Conservation (phyloP, 805 yeast genomes). For the Starmerella geochares region DNA sequence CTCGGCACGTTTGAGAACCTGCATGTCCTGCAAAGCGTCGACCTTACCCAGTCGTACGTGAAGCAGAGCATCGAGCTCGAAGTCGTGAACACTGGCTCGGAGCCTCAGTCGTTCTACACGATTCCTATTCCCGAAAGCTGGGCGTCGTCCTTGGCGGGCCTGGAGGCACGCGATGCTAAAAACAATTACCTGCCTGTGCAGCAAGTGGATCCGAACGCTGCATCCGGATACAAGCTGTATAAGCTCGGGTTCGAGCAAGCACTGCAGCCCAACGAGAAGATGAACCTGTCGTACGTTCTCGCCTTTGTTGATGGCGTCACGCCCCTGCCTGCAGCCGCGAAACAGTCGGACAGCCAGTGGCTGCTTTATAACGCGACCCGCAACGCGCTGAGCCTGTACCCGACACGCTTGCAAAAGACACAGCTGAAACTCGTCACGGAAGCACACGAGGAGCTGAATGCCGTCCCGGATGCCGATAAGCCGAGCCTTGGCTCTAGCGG, state of each 20-base stretch:
- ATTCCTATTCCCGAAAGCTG: constrained; percentile 47
- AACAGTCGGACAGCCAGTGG: constrained; percentile 51
- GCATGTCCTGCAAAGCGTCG: constrained; percentile 48
- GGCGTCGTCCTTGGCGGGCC: constrained; percentile 37
- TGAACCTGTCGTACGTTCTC: constrained; percentile 36
- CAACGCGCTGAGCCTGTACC: constrained; percentile 53
- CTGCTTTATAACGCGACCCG: constrained; percentile 46
- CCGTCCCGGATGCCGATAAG: constrained; percentile 35
- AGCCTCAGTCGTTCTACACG: constrained; percentile 47
- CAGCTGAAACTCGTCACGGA: constrained; percentile 37
- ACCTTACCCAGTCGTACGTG: constrained; percentile 55
- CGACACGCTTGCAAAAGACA: constrained; percentile 41
- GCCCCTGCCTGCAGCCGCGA: constrained; percentile 58
- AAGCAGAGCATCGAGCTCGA: constrained; percentile 50
- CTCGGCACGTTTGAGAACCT: constrained; percentile 36
- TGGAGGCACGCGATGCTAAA: constrained; percentile 34
- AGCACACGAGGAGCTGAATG: constrained; percentile 26
- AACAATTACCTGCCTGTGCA: constrained; percentile 23
- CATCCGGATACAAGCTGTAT: constrained; percentile 30
- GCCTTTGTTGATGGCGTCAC: constrained; percentile 34
- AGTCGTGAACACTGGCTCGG: constrained; percentile 47
- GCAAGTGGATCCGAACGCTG: constrained; percentile 27
- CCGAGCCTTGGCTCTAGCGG: constrained; percentile 21
- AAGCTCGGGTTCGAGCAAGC: constrained; percentile 50
- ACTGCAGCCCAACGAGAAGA: constrained; percentile 50